Evolutionary conservation across 768 basidiomycete species (phyloP), one percentile per base, ranked within the genome.

Genomic region (Glaciozyma antarctica): DNA sequence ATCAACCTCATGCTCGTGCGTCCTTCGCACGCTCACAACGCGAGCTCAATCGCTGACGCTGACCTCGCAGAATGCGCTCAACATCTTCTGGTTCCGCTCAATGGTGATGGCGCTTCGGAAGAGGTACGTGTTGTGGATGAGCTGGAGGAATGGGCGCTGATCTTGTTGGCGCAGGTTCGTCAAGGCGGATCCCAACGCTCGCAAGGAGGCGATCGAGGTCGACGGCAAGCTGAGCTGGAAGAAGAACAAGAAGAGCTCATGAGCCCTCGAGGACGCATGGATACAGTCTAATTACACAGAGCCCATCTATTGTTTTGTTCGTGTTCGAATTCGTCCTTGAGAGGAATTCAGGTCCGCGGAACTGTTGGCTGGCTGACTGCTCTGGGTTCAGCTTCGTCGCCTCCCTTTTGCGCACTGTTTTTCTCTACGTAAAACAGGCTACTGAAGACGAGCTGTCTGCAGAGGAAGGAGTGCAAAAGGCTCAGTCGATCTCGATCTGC

Each of bases 21-120:
- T 41, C 38, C 38, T 41, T 41, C 13, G 38, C 38, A 12, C 38
- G 6, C 38, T 12, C 13, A 10, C 12, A 5, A 5, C 13, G 38
- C 38, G 38, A 41, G 2, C 43, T 54, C 41, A 54, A 41, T 6
- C 12, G 8, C 38, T 41, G 2, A 41, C 38, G 6, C 38, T 41
- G 38, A 2, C 13, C 7, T 51, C n/a, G 49, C 49, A 24, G 44
- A 63, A 51, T 43, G 30, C 41, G 1, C 53, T 55, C 58, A 47
- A 60, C 58, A 54, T 63, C 34, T 60, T 44, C 48, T 71, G 69
- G 69, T 71, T 71, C 69, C 34, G 63, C 26, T 53, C 66, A 7
- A 71, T 71, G 69, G 21, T 71, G 21, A 38, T 63, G 22, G 69
- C 69, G 16, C 61, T 71, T 0, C 24, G 38, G 8, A 67, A 67